Evolutionary conservation across 2,329 filamentous ascomycete species (phyloP).

Genomic region (Colletotrichum magnum): DNA sequence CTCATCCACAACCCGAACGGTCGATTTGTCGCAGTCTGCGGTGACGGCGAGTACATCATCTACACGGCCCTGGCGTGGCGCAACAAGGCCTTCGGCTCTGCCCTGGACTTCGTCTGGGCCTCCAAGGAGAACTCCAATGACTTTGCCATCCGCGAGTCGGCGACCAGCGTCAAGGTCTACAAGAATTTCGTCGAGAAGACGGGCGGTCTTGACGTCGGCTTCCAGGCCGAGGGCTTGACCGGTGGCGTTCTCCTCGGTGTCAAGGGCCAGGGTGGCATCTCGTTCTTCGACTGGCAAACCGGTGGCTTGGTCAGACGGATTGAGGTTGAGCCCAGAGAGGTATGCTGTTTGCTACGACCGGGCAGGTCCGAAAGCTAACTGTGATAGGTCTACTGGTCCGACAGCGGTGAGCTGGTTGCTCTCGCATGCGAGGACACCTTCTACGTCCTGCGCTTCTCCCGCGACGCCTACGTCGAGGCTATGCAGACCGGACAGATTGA

Average conservation of each 20-base stretch:
- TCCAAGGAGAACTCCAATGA: conserved; percentile 98
- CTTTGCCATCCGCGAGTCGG: conserved; percentile 95
- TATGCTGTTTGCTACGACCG: conserved; percentile 39
- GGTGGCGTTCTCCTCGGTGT: conserved; percentile 94
- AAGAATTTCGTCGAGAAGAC: conserved; percentile 96
- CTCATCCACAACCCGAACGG: conserved; percentile 97
- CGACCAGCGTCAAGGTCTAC: conserved; percentile 96
- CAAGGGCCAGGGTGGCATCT: conserved; percentile 93
- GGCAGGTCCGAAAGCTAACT: not conserved
- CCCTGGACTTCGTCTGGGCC: conserved; percentile 96
- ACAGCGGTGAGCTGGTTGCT: conserved; percentile 92
- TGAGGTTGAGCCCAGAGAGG: conserved; percentile 78
- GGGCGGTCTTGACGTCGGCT: conserved; percentile 92
- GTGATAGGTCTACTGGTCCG: conserved; percentile 91
- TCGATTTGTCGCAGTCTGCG: conserved; percentile 84
- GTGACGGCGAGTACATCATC: conserved; percentile 98
- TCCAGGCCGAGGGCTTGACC: conserved; percentile 91
- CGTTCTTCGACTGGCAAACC: conserved; percentile 96
- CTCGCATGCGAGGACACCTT: conserved; percentile 96
- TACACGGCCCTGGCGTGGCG: conserved; percentile 97
- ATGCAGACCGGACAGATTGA: conserved; percentile 87
- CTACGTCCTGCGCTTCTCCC: conserved; percentile 92
- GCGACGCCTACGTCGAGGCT: conserved; percentile 89
- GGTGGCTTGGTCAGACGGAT: conserved; percentile 92
- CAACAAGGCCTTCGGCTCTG: conserved; percentile 97